Evolutionary conservation across 805 yeast genomes (phyloP), one percentile per base, ranked within the genome.

Genomic region (Candida nanaspora): DNA sequence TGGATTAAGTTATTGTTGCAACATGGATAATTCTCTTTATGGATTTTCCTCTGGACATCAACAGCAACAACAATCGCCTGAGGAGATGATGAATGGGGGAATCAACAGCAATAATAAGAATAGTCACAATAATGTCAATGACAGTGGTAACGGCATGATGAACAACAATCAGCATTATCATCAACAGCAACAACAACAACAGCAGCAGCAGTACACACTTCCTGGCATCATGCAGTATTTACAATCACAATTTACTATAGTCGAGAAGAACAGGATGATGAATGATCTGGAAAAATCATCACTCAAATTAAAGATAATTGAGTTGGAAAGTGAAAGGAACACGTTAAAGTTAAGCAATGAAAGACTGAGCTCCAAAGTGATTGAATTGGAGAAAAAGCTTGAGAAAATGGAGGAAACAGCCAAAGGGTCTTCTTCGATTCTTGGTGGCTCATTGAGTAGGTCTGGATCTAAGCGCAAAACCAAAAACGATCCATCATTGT

Each of bases 141-240:
- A 15, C 13, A 21, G 16, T 15, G 35, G 35, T 11, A 28, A 14
- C 31, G 15, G 31, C n/a, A 28, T 28, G n/a, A 6, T 14, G 6
- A 28, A n/a, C 15, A 28, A 9, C 15, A n/a, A 6, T 7, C 27
- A 3, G 42, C 33, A 14, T 38, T 29, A 9, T 41, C 42, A 38
- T 3, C 27, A 23, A 23, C 27, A 23, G 11, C 27, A 23, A 23
- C 16, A 35, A 38, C 27, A 42, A 39, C 34, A 38, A 14, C 27
- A 27, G 16, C 49, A 50, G 33, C 38, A 43, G 6, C 58, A 59
- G 20, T 63, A 63, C 35, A 74, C 80, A 3, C 61, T 76, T 14
- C 82, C 82, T 0, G 82, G 82, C 0, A 75, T 76, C 19, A 75
- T 76, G 61, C 76, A 74, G 50, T 76, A 76, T 50, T 57, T 76